Conservation (phyloP, 139 green algal genomes). For the Edaphochlamys debaryana region DNA sequence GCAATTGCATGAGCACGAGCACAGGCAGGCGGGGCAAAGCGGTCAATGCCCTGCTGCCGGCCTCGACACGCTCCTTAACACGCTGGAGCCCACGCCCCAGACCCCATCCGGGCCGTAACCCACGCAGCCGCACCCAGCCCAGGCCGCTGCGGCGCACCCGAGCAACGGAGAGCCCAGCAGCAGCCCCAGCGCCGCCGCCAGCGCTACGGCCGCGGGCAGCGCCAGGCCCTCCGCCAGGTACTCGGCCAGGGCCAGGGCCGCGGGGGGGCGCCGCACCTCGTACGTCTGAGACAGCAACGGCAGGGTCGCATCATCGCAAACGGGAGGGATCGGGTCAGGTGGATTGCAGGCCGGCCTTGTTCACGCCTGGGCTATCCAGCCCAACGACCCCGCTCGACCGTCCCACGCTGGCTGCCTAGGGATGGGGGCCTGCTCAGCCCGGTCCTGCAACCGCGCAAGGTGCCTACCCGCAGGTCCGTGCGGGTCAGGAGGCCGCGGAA, state of each 20-base stretch:
- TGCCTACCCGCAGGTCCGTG: constrained; percentile 7
- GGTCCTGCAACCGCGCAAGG: no score
- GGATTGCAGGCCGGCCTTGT: neutral
- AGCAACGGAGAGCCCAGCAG: neutral
- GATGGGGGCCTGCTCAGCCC: no score
- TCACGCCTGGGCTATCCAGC: neutral
- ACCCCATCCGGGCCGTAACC: neutral
- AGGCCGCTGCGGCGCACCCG: neutral
- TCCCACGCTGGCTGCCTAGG: neutral
- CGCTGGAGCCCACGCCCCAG: neutral
- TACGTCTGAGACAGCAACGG: neutral
- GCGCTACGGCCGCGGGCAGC: neutral
- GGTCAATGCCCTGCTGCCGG: neutral
- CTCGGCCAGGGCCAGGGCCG: constrained; percentile 1
- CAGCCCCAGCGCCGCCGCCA: neutral
- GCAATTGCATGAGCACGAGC: neutral
- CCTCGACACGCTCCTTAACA: neutral
- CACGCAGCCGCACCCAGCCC: neutral
- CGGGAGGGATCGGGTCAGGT: neutral
- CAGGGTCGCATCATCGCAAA: neutral
- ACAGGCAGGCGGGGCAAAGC: neutral
- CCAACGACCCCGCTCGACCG: neutral
- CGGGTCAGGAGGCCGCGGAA: constrained; percentile 12
- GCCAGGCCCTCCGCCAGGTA: constrained; percentile 3
- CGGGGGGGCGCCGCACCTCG: neutral